These are phyloP conservation scores for Rhipidocladum racemiflorum DNA, from an alignment of 176 grass and related monocot genomes.

Conservation along the genomic window DNA sequence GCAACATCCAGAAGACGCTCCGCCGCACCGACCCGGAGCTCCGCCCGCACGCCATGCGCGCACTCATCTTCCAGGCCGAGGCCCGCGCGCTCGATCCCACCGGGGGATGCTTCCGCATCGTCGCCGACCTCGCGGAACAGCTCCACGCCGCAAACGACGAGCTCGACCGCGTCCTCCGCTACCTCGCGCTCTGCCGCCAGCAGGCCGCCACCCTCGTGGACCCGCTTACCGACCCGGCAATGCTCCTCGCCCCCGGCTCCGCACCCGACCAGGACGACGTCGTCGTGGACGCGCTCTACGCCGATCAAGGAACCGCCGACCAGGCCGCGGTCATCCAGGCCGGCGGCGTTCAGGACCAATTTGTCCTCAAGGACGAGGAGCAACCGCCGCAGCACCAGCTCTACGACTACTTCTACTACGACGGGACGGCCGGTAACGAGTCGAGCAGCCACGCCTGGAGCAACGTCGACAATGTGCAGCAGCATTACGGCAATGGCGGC, in stretches of 20 bases:
- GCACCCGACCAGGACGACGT: not conserved
- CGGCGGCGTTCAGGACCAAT: not conserved
- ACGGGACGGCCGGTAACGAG: not conserved
- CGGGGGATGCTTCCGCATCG: slow-evolving; percentile 27
- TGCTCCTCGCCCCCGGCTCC: not conserved
- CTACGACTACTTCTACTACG: slow-evolving; percentile 36
- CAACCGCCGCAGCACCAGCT: slow-evolving; percentile 20
- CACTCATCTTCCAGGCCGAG: slow-evolving; percentile 52
- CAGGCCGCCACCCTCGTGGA: not conserved
- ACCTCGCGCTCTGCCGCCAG: slow-evolving; percentile 30
- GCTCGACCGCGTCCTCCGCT: not conserved
- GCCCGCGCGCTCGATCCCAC: slow-evolving; percentile 43
- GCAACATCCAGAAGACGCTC: slow-evolving; percentile 52
- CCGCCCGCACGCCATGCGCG: slow-evolving; percentile 40
- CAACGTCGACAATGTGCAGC: not conserved
- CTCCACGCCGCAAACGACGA: not conserved
- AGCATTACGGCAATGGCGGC: not conserved
- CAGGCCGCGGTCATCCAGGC: not conserved
- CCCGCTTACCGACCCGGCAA: not conserved
- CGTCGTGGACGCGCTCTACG: slow-evolving; percentile 19
- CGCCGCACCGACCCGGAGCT: not conserved
- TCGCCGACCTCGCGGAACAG: not conserved
- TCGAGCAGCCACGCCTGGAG: slow-evolving; percentile 1
- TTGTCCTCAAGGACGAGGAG: not conserved
- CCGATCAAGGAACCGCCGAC: not conserved